phyloP scores from a whole-genome alignment of 1,284 basidiomycete genomes.

The Fomitopsis pinicola region DNA sequence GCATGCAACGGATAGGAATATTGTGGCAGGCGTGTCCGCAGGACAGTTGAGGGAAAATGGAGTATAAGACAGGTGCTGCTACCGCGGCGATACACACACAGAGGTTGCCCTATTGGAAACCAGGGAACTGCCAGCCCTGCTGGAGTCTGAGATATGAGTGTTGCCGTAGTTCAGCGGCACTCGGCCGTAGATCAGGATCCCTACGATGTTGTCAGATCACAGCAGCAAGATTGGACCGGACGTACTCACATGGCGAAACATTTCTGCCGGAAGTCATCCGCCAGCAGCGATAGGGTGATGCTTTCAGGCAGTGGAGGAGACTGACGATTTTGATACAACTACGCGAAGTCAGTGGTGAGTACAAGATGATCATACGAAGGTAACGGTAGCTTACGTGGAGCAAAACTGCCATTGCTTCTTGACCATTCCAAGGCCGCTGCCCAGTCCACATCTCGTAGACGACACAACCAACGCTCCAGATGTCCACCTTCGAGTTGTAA shows the following conservation, averaged over 20 bases:
- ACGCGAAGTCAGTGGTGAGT: slow-evolving; percentile 9
- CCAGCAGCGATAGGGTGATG: slow-evolving; percentile 69
- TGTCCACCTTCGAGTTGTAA: slow-evolving; percentile 96
- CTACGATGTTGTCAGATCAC: slow-evolving; percentile 90
- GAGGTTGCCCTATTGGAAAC: slow-evolving; percentile 35
- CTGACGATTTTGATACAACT: slow-evolving; percentile 80
- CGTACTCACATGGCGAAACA: slow-evolving; percentile 84
- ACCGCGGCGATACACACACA: neutral
- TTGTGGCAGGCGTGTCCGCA: neutral
- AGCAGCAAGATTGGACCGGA: slow-evolving; percentile 86
- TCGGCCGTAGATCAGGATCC: slow-evolving; percentile 85
- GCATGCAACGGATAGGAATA: neutral
- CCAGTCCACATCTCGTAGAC: slow-evolving; percentile 99
- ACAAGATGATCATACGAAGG: neutral
- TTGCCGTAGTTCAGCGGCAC: slow-evolving; percentile 74
- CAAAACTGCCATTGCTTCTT: slow-evolving; percentile 91
- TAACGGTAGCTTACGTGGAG: slow-evolving; percentile 63
- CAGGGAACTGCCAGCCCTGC: slow-evolving; percentile 74
- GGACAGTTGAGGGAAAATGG: neutral
- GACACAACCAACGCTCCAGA: slow-evolving; percentile 98
- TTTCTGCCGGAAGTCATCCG: slow-evolving; percentile 82
- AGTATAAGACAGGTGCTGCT: neutral
- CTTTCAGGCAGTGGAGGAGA: slow-evolving; percentile 89
- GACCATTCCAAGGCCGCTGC: slow-evolving; percentile 87
- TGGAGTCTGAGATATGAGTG: slow-evolving; percentile 84